Evolutionary conservation across 2,329 filamentous ascomycete genomes (phyloP).

Genomic region (Fusarium coicis): DNA sequence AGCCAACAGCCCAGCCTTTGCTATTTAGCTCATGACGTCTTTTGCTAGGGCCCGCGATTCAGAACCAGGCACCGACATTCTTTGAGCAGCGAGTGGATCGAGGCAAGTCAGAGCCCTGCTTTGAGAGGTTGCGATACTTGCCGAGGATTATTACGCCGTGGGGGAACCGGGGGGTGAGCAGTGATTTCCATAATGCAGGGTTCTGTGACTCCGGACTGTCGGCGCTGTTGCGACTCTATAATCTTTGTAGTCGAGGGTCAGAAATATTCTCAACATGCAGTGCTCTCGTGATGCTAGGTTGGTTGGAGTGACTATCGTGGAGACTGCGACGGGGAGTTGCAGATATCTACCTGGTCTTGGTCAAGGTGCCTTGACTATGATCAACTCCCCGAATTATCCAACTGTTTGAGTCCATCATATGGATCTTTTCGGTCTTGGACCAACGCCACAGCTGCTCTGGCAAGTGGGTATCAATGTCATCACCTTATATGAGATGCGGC

Average conservation of each 20-base stretch:
- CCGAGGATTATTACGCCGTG: constrained; percentile 5
- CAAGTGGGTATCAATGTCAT: not conserved
- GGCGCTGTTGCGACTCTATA: not conserved
- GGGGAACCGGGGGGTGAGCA: not conserved
- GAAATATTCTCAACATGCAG: not conserved
- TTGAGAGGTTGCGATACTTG: not conserved
- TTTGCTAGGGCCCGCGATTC: not conserved
- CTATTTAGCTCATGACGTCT: constrained; percentile 1
- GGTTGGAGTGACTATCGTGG: not conserved
- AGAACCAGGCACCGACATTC: constrained; percentile 23
- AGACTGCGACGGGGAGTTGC: not conserved
- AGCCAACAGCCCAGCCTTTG: not conserved
- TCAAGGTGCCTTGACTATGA: constrained; percentile 12
- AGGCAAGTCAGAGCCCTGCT: not conserved
- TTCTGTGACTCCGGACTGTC: constrained; percentile 27
- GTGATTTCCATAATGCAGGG: not conserved
- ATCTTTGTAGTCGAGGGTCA: not conserved
- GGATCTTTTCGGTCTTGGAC: not conserved
- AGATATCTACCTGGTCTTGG: not conserved
- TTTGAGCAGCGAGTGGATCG: not conserved
- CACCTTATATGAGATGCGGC: not conserved
- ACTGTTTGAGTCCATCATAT: not conserved
- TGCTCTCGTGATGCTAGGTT: not conserved
- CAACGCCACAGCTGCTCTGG: not conserved
- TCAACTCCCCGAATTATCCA: constrained; percentile 29